Percentiles rank a stretch among this genome's conserved stretches.
Conservation (phyloP, 371 early-diverging fungal genomes). For the Zancudomyces culisetae region DNA sequence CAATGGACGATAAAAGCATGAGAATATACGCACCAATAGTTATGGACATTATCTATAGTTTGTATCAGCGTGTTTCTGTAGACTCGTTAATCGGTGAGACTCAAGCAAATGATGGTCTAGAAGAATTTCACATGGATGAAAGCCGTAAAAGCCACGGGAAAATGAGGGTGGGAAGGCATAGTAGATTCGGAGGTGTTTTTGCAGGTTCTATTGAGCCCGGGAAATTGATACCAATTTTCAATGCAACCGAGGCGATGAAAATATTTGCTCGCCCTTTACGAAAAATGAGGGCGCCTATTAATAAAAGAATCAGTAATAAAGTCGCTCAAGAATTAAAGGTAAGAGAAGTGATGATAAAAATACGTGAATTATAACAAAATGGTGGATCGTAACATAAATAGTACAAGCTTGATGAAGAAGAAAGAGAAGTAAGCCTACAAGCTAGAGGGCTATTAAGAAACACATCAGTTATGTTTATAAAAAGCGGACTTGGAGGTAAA, state of each 20-base stretch:
- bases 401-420: conserved; percentile 2
- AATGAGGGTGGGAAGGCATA: conserved; percentile 10
- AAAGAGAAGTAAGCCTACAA: not conserved
- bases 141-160: not conserved
- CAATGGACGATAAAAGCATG: conserved; percentile 10
- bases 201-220: conserved; percentile 15
- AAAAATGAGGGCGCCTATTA: not conserved
- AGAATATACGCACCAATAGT: conserved; percentile 12
- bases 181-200: conserved; percentile 19
- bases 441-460: not conserved
- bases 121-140: not conserved
- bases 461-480: conserved; percentile 1
- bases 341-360: not conserved
- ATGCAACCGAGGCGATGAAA: conserved; percentile 12
- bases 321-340: not conserved
- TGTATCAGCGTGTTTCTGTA: conserved; percentile 20
- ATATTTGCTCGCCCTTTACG: conserved; percentile 21
- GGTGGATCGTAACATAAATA: no score
- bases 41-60: conserved; percentile 19
- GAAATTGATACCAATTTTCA: conserved; percentile 20
- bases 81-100: conserved; percentile 7
- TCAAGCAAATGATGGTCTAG: not conserved
- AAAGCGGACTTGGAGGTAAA: conserved; percentile 2
- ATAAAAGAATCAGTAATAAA: conserved; percentile 1
- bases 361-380: no score